A percentile compares a stretch with the other conserved stretches of the same genome.
Conservation (phyloP, 2,329 filamentous ascomycete species). For the Ascochyta pisi region DNA sequence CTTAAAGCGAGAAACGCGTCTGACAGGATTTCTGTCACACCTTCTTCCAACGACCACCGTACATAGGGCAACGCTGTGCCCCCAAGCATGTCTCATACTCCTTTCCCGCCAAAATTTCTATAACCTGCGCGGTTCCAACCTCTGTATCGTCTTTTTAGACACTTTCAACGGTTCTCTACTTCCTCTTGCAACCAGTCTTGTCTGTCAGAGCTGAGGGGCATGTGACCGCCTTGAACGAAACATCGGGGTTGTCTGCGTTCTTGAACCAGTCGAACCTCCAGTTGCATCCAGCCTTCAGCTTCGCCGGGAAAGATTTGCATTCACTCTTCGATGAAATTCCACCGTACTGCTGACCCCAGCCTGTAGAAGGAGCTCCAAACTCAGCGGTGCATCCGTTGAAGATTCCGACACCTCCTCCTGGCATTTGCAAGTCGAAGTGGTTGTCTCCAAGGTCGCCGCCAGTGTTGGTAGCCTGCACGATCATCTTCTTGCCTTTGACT, state of each 20-base stretch:
- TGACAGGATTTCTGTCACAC: neutral
- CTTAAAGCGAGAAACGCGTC: neutral
- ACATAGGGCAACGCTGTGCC: no score
- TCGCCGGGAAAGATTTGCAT: slow-evolving; percentile 44
- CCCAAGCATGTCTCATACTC: neutral
- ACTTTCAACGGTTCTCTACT: neutral
- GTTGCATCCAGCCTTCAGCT: slow-evolving; percentile 46
- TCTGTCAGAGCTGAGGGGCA: slow-evolving; percentile 44
- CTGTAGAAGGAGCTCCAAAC: slow-evolving; percentile 41
- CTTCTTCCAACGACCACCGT: neutral
- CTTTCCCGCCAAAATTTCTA: neutral
- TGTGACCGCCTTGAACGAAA: slow-evolving; percentile 43
- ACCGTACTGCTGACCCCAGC: slow-evolving; percentile 47
- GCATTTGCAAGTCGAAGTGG: slow-evolving; percentile 50
- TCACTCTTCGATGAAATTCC: slow-evolving; percentile 41
- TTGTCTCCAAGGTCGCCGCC: slow-evolving; percentile 50
- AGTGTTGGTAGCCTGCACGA: slow-evolving; percentile 71
- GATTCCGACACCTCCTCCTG: slow-evolving; percentile 46
- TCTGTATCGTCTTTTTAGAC: neutral
- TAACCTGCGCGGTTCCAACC: neutral
- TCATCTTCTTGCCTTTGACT: slow-evolving; percentile 65
- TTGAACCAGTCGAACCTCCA: slow-evolving; percentile 49
- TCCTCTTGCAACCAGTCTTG: slow-evolving; percentile 38
- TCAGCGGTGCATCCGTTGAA: slow-evolving; percentile 46
- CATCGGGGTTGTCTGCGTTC: slow-evolving; percentile 43